Base-by-base conservation (phyloP, 208 protist species). In the Trypanosoma theileri region DNA sequence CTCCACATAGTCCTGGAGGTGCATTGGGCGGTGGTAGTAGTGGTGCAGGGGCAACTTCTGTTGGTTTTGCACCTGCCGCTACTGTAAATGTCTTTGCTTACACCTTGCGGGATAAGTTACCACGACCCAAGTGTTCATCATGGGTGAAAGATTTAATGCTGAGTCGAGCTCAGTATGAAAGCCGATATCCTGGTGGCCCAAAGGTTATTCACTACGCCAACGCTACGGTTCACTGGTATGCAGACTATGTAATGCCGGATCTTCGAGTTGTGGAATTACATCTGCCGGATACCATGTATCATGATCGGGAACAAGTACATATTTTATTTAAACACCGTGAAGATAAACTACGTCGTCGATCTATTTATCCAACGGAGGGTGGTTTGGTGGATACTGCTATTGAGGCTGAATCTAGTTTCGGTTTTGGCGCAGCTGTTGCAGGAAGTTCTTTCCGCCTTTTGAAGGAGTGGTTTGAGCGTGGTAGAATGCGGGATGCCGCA, bases 401-500 rank as follows among this genome's bases (percentile, higher is more conserved):
- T 46, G 28, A 53, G 3, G 26, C 2, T 21, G 44, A 61, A 17
- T 8, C 4, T 55, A 40, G n/a, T 44, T 12, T n/a, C 12, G 46
- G 45, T 21, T 40, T 54, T 22, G 41, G n/a, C 14, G 31, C 22
- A 19, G 31, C 45, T 31, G 14, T 22, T 44, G 22, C 4, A 4
- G 19, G 22, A 14, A 55, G 21, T 1, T 41, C 17, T 16, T 59
- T 55, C 41, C 73, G 79, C 12, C 45, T 82, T 45, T 24, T 89
- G 69, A 61, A 82, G 57, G 86, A 92, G 52, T 93, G 87, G 90
- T 96, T 89, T 66, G 84, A 89, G 8, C 77, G 77, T n/a, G 88
- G 90, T 6, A 76, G 88, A 56, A 91, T 82, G 74, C 77, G 75
- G 54, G 81, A 88, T 21, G 75, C 78, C 12, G 48, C 74, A 0